Evolutionary conservation across 2,329 filamentous ascomycete genomes (phyloP), one percentile per base, ranked within the genome.

Genomic region (Peltaster fructicola): DNA sequence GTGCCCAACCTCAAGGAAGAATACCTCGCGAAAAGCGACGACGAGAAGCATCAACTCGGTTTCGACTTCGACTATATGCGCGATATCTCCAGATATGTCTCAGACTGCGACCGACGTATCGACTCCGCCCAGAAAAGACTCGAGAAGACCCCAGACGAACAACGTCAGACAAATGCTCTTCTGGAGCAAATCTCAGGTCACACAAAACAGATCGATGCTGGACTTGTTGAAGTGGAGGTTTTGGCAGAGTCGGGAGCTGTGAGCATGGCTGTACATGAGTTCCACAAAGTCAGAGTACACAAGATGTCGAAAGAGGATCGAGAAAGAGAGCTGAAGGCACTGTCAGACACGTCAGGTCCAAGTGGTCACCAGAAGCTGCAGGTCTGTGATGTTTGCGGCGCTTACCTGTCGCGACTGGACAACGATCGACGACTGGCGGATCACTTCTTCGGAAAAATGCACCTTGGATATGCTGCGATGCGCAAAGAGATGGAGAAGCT

Each of bases 371-470:
- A 98, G 59, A 98, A 98, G 52, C 62, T 98, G 19, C 88, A 98
- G 51, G 88, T 98, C 22, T 98, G 88, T 62, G 88, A 98, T 53
- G 88, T 95, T 1, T 98, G 88, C 51, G 88, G 88, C 34, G 88
- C 88, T 5, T 98, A 95, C 50, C 65, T 98, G 17, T 82, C 73
- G 34, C 61, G 88, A 12, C 65, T 98, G 15, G 88, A 98, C 48
- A 98, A 98, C 47, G 88, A 98, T 50, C 68, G 88, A 17, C 67
- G 88, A 15, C 52, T 98, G 45, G 88, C 88, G 11, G 88, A 98
- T 48, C 88, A 98, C 51, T 98, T 98, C 49, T 95, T 93, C 52
- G 88, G 88, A 12, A 98, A 98, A 62, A 98, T 98, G 88, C 88
- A 98, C 47, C 57, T 98, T 29, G 88, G 88, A 0, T 98, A 95